Percentiles rank a stretch among this genome's conserved stretches.
phyloP scores from a whole-genome alignment of 192 early-diverging fungal species.

The Chytriomyces hyalinus region DNA sequence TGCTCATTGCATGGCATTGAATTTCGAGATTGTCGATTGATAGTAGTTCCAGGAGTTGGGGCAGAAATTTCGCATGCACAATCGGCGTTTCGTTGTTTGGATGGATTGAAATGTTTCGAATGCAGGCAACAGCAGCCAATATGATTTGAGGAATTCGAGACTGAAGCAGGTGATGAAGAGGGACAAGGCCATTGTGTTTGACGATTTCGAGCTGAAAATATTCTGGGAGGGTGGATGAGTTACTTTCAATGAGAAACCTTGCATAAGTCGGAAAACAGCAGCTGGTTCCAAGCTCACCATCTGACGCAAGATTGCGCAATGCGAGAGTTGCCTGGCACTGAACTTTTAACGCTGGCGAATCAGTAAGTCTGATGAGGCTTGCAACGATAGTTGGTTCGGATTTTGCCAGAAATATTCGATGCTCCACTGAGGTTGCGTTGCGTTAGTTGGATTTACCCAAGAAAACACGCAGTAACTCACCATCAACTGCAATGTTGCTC shows the following conservation, averaged over 20 bases:
- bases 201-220: slow-evolving; percentile 88
- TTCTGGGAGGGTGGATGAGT: slow-evolving; percentile 50
- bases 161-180: slow-evolving; percentile 74
- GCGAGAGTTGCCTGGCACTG: slow-evolving; percentile 88
- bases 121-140: slow-evolving; percentile 82
- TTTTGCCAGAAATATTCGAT: slow-evolving; percentile 47
- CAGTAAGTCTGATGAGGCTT: slow-evolving; percentile 78
- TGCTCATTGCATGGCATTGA: slow-evolving; percentile 77
- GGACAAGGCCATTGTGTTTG: slow-evolving; percentile 70
- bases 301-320: slow-evolving; percentile 83
- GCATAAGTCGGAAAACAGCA: background rate
- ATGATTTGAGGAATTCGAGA: slow-evolving; percentile 76
- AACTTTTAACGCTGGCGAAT: slow-evolving; percentile 79
- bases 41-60: slow-evolving; percentile 66
- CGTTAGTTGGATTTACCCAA: no score
- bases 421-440: background rate
- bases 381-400: slow-evolving; percentile 76
- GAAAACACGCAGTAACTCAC: background rate
- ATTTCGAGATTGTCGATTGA: slow-evolving; percentile 76
- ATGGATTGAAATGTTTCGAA: slow-evolving; percentile 89
- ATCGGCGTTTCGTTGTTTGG: slow-evolving; percentile 84
- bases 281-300: slow-evolving; percentile 48
- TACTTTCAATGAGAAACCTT: background rate
- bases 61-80: slow-evolving; percentile 77
- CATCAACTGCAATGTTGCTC: slow-evolving; percentile 88